Conservation (phyloP, 768 basidiomycete genomes). For the Roridomyces roridus region DNA sequence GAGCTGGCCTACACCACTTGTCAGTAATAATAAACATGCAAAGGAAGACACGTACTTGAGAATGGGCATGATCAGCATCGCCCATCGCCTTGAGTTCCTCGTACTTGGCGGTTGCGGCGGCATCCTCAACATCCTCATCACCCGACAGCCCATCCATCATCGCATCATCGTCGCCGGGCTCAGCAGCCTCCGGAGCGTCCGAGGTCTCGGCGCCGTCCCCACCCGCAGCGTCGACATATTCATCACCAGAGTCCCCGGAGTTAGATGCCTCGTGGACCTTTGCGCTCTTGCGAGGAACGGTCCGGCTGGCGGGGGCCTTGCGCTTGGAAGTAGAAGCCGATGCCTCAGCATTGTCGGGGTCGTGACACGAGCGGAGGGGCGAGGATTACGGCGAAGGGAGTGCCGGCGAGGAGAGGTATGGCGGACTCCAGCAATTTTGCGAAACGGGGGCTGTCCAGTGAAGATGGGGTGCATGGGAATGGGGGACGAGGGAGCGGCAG, state of each 20-base stretch:
- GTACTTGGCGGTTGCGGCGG: neutral
- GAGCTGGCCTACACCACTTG: too few relatives aligned
- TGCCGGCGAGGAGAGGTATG: neutral
- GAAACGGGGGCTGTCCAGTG: neutral
- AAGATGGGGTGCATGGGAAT: neutral
- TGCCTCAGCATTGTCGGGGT: neutral
- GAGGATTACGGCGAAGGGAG: neutral
- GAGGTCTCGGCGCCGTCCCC: neutral
- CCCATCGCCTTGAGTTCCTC: neutral
- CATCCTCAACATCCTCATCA: neutral
- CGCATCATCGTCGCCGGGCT: neutral
- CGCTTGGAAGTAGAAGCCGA: neutral
- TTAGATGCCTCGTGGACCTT: too few relatives aligned
- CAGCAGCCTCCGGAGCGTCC: too few relatives aligned
- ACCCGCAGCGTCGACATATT: too few relatives aligned
- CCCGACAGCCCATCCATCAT: neutral
- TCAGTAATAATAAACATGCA: too few relatives aligned
- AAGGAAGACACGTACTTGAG: neutral
- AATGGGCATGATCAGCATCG: neutral
- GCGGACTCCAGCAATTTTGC: neutral
- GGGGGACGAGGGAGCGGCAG: neutral
- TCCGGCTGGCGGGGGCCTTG: neutral
- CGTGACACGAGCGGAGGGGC: neutral
- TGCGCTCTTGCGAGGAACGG: too few relatives aligned
- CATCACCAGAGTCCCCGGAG: too few relatives aligned